Base-by-base conservation (phyloP, 768 basidiomycete genomes). In the Boletus vermiculosoides region DNA sequence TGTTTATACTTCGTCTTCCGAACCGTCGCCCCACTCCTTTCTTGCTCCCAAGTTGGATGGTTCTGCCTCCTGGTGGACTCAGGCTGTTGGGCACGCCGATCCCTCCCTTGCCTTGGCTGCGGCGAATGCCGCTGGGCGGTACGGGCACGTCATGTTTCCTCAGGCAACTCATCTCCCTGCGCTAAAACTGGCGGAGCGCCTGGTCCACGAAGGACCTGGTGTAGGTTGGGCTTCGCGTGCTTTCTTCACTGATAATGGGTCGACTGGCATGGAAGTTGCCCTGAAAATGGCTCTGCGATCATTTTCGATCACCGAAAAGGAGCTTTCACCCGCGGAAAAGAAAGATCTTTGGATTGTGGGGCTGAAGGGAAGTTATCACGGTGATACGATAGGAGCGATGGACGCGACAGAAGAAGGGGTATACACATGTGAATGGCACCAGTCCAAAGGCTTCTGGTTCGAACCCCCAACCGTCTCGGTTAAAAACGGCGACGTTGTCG, bases 31-130 rank as follows among this genome's bases (percentile, higher is more conserved):
- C 51, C 46, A 45, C 50, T 84, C 72, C 53, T 78, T 76, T 52
- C 74, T 80, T 62, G 80, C 77, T 50, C 80, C 84, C 6, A 84
- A 91, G 61, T 83, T 94, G 61, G 95, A 98, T 66, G 88, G 91
- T 5, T 97, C 95, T 0, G 96, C 95, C 0, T 96, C 94, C 12
- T 98, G 96, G 96, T 98, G 96, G 94, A 98, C 94, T 0, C 96
- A 98, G 72, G 82, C 88, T 0, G 73, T 97, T 40, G 96, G 95
- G 0, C 96, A 98, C 64, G 87, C 84, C 0, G 75, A 88, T 62
- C 83, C 90, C 0, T 74, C 83, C 1, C 79, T 97, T 15, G 86
- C 91, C 0, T 77, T 95, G 42, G 93, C 95, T 10, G 95, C 93
- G 1, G 94, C 95, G 2, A 79, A 81, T 34, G 94, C 94, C 7